Conservation (phyloP, 148 eudicot genomes). For the Rhododendron vialii region DNA sequence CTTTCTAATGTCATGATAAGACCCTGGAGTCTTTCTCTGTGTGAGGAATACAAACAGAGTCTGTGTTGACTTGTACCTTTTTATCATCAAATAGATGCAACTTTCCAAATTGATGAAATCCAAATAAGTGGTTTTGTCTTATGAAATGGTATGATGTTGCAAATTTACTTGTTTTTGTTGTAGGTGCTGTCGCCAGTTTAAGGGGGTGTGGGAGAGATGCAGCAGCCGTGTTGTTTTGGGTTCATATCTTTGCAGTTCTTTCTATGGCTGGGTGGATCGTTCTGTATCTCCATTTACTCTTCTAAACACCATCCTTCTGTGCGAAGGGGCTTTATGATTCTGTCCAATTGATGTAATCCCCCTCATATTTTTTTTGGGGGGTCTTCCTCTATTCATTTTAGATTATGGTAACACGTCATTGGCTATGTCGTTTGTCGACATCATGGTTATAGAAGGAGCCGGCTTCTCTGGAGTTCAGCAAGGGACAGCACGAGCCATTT, state of each 20-base stretch:
- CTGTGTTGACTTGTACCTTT: background rate
- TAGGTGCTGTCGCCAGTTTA: slow-evolving; percentile 91
- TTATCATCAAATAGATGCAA: background rate
- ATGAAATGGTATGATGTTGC: background rate
- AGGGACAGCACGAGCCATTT: background rate
- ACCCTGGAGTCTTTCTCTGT: background rate
- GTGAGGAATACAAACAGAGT: background rate
- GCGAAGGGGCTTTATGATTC: background rate
- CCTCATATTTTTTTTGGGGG: too few relatives aligned
- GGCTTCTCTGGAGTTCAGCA: background rate
- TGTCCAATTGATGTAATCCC: background rate
- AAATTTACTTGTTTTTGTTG: slow-evolving; percentile 10
- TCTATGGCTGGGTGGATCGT: slow-evolving; percentile 97
- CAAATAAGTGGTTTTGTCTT: background rate
- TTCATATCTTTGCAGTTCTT: slow-evolving; percentile 85
- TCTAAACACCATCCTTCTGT: slow-evolving; percentile 22
- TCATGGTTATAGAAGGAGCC: background rate
- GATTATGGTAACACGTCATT: background rate
- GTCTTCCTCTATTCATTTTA: background rate
- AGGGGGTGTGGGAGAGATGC: slow-evolving; percentile 96
- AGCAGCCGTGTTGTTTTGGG: slow-evolving; percentile 95
- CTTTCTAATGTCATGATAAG: background rate
- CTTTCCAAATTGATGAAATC: background rate
- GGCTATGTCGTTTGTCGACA: background rate
- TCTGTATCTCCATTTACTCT: slow-evolving; percentile 69